Percentiles rank a stretch among this genome's conserved stretches.
Evolutionary conservation across 2,329 filamentous ascomycete species (phyloP).

Genomic region (Colletotrichum karsti): DNA sequence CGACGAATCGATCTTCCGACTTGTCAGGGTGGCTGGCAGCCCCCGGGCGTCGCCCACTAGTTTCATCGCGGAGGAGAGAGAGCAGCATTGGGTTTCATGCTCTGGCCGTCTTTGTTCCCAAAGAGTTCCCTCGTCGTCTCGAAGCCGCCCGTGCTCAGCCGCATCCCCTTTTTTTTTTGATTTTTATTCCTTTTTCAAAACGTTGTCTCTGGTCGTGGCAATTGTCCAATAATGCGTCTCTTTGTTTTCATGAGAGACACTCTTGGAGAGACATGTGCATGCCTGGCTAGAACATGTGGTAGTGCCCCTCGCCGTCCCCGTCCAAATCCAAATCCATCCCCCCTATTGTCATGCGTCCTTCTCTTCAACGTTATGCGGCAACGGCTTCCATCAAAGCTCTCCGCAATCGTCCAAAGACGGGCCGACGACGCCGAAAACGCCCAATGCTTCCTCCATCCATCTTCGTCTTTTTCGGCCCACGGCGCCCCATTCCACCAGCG

Average conservation of each 20-base stretch:
- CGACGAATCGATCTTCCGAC: not conserved
- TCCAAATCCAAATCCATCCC: not conserved
- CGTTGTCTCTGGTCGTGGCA: not conserved
- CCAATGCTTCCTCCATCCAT: not conserved
- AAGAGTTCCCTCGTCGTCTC: slow-evolving; percentile 6
- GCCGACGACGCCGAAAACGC: not conserved
- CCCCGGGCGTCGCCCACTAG: slow-evolving; percentile 20
- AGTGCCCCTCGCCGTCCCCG: not conserved
- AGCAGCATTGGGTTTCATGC: slow-evolving; percentile 25
- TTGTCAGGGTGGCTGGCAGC: slow-evolving; percentile 8
- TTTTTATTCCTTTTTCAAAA: not conserved
- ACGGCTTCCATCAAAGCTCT: not conserved
- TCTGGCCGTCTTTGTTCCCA: slow-evolving; percentile 7
- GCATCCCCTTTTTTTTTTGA: not conserved
- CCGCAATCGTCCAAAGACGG: not conserved
- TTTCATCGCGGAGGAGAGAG: slow-evolving; percentile 10
- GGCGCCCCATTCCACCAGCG: slow-evolving; percentile 9
- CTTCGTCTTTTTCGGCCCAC: not conserved
- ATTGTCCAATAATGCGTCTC: slow-evolving; percentile 2
- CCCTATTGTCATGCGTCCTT: not conserved
- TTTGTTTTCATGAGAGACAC: slow-evolving; percentile 11
- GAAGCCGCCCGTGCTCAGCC: slow-evolving; percentile 18
- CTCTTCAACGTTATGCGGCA: not conserved
- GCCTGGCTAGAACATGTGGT: not conserved
- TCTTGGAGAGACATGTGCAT: not conserved